Evolutionary conservation across 2,329 filamentous ascomycete genomes (phyloP), one percentile per base, ranked within the genome.

Genomic region (Trichoderma harzianum): DNA sequence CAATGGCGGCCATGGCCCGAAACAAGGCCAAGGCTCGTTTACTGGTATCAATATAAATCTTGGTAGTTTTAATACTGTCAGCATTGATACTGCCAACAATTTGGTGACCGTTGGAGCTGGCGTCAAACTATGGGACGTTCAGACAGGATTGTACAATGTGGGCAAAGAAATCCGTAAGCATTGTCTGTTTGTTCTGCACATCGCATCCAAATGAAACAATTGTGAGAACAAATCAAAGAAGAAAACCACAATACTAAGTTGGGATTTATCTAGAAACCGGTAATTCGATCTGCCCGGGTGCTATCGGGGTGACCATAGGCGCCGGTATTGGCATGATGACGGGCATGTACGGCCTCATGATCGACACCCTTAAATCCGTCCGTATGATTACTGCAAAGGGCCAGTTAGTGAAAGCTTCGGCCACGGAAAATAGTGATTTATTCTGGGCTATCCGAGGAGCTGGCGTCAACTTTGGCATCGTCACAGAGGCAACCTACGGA

Each of bases 361-460:
- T 36, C 5, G 57, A 61, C n/a, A 61, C 18, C 5, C 30, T 36
- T 24, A n/a, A 34, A 32, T 58, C 55, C 10, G 30, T 61, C 30
- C 30, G 57, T 2, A n/a, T 61, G 30, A 32, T 61, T 1, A 36
- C 10, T 21, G 57, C 57, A 11, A 21, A 61, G 6, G 57, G 57
- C 0, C 10, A 36, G 2, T 12, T 61, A 18, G 24, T 34, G 18
- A 34, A n/a, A 10, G 57, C 24, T n/a, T 61, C 57, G 5, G 72
- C 55, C 1, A 28, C n/a, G 51, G 26, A 28, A 4, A 72, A 80
- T 67, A 32, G 71, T 5, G 84, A 86, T 73, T 76, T 87, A 0
- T 79, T 86, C 73, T 87, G 84, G 85, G 85, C 82, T 18, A 74
- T 87, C 0, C 84, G 79, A 76, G 86, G 86, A 21, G 86, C 85